Conservation (phyloP, 805 yeast species). For the Maudiozyma serrabonitensis region DNA sequence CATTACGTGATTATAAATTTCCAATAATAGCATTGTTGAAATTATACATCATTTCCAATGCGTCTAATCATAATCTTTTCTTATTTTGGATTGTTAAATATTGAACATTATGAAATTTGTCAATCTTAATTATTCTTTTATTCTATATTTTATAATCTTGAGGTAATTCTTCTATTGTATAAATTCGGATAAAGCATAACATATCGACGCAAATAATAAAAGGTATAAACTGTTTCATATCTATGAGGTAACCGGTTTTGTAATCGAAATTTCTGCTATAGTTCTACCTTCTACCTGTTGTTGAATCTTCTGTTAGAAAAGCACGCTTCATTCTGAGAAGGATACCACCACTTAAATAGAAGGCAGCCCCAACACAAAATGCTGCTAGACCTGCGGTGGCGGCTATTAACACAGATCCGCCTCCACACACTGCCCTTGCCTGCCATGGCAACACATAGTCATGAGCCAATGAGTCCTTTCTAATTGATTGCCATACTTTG, state of each 20-base stretch:
- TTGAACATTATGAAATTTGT: too few species aligned
- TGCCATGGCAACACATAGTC: neutral
- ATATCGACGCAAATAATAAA: neutral
- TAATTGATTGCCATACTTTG: neutral
- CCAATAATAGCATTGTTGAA: too few species aligned
- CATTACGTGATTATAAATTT: too few species aligned
- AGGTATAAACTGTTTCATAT: neutral
- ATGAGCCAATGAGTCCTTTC: neutral
- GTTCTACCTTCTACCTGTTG: too few species aligned
- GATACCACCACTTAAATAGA: neutral
- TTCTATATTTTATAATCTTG: too few species aligned
- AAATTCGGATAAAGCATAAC: too few species aligned
- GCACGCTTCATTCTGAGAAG: neutral
- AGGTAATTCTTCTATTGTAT: too few species aligned
- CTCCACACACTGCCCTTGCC: neutral
- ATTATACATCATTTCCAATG: too few species aligned
- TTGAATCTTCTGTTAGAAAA: neutral
- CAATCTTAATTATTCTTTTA: too few species aligned
- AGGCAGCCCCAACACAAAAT: neutral
- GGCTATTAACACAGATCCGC: neutral
- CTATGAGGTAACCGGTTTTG: neutral
- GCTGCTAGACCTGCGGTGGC: neutral
- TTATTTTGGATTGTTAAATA: too few species aligned
- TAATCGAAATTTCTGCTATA: neutral
- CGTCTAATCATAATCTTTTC: too few species aligned